Conservation (phyloP, 164 flowering plant genomes). For the Chloranthus sessilifolius region DNA sequence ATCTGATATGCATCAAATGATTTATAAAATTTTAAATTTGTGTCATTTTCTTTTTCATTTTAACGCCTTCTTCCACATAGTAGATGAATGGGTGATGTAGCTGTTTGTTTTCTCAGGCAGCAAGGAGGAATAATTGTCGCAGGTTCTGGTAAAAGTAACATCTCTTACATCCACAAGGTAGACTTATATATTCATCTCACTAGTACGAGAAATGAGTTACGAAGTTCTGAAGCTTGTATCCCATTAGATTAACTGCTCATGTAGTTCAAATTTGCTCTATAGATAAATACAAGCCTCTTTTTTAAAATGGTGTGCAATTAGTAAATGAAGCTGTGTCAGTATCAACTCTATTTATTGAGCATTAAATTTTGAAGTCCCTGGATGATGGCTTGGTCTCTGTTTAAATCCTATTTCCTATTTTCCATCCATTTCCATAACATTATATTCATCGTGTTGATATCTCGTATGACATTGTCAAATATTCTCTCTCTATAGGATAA, state of each 20-base stretch:
- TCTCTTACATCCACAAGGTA: slow-evolving; percentile 81
- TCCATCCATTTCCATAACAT: background rate
- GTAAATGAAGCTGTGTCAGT: background rate
- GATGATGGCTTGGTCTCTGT: background rate
- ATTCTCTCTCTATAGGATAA: slow-evolving; percentile 48
- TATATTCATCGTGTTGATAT: background rate
- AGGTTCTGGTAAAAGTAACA: slow-evolving; percentile 86
- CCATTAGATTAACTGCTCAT: background rate
- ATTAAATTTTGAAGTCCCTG: background rate
- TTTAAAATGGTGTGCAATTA: background rate
- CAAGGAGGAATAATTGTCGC: slow-evolving; percentile 96
- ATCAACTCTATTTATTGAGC: background rate
- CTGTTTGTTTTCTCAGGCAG: slow-evolving; percentile 45
- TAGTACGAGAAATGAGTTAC: background rate
- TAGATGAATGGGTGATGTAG: no score
- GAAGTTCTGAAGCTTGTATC: background rate
- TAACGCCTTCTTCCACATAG: background rate
- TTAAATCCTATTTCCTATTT: background rate
- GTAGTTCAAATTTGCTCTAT: no score
- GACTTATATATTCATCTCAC: background rate
- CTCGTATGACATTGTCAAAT: background rate
- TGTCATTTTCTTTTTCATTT: background rate
- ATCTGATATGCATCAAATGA: no score
- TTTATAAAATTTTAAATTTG: no score
- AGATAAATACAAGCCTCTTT: no score